Base-by-base conservation (phyloP, 2,329 filamentous ascomycete genomes). In the Colletotrichum destructivum region DNA sequence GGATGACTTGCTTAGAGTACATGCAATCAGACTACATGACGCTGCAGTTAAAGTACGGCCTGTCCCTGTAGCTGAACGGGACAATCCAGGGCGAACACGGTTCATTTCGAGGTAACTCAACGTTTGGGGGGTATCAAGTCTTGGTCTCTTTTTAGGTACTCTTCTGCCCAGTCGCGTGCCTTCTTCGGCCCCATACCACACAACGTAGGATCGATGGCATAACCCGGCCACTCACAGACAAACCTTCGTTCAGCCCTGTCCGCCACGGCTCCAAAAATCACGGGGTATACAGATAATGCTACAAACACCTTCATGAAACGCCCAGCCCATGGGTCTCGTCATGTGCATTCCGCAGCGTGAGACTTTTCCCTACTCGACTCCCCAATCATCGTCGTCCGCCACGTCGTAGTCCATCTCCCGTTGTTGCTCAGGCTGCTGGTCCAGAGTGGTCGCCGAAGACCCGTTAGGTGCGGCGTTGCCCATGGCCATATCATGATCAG, bases 341-440 rank as follows among this genome's bases (percentile, higher is more conserved):
- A 23, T 11, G 4, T 57, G 4, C 5, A 21, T 56, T 21, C 31
- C 46, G n/a, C 18, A 62, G 5, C 35, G 8, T 35, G 40, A 26
- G 4, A 52, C 26, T 9, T 35, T 31, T 38, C 56, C n/a, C 31
- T 69, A 72, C 51, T 71, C 65, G 40, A 77, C 74, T 74, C 78
- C 82, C 84, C 86, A 88, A 51, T 82, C 83, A 61, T 85, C 83
- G 52, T 88, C 86, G 55, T 87, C 87, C 3, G 82, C 87, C 21
- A 88, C 84, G 72, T 88, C 87, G 73, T 88, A 89, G 66, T 88
- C 87, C 84, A 88, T 85, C 57, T 87, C 82, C 4, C 80, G 80
- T 55, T 81, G 77, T 49, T 80, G 76, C 47, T 78, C 77, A 21
- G 78, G 75, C 62, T 78, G 77, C 35, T 78, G 78, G 26, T 75